Evolutionary conservation across 2,329 filamentous ascomycete species (phyloP).

Genomic region (Monosporascus sp.): DNA sequence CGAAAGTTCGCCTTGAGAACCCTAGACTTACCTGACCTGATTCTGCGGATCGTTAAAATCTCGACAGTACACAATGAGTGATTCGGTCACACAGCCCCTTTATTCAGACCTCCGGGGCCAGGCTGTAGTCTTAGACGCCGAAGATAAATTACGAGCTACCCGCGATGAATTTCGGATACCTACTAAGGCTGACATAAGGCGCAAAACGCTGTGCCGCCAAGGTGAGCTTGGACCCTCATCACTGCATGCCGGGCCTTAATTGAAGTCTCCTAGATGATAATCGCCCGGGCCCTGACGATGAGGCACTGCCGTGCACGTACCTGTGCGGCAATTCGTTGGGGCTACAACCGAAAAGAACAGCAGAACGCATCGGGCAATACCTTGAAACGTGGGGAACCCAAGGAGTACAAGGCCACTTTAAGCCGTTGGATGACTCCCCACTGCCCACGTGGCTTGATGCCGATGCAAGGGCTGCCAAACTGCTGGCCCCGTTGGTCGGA

Average conservation of each 20-base stretch:
- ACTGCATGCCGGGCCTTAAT: conserved; percentile 11
- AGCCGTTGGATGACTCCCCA: conserved; percentile 56
- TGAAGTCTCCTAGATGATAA: conserved; percentile 21
- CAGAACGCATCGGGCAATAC: conserved; percentile 61
- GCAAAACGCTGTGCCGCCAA: conserved; percentile 18
- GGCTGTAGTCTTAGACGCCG: conserved; percentile 22
- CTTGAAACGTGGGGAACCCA: conserved; percentile 71
- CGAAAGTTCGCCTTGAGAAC: background rate
- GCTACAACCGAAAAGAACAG: conserved; percentile 62
- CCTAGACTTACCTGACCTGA: background rate
- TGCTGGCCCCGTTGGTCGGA: conserved; percentile 67
- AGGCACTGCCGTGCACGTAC: conserved; percentile 48
- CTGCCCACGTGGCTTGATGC: conserved; percentile 61
- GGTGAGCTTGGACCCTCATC: conserved; percentile 13
- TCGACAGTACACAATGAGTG: conserved; percentile 14
- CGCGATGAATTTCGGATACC: conserved; percentile 26
- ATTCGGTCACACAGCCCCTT: conserved; percentile 12
- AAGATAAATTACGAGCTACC: conserved; percentile 21
- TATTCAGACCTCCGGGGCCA: conserved; percentile 20
- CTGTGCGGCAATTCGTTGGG: conserved; percentile 77
- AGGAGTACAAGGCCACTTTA: conserved; percentile 73
- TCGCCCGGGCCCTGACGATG: conserved; percentile 17
- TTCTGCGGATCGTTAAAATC: background rate
- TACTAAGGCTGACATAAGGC: conserved; percentile 23
- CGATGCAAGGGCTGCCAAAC: conserved; percentile 59